Evolutionary conservation across 1,284 basidiomycete genomes (phyloP).

Genomic region (Cystobasidium pallidum): DNA sequence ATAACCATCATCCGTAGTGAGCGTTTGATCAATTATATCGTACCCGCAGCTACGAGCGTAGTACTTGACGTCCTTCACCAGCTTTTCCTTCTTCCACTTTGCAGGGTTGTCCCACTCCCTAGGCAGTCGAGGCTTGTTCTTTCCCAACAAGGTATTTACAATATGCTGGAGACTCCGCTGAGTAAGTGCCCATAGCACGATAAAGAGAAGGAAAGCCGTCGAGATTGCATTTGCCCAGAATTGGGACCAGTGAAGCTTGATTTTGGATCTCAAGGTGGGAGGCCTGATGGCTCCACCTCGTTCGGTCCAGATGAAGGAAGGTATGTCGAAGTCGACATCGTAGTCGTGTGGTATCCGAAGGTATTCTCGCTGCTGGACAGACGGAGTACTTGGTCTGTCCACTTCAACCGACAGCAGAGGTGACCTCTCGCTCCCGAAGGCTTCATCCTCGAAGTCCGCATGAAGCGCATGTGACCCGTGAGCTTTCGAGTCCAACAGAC

Average conservation of each 20-base stretch:
- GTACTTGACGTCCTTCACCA: slow-evolving; percentile 64
- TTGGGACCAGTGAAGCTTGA: slow-evolving; percentile 59
- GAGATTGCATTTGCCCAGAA: slow-evolving; percentile 60
- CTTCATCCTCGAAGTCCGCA: slow-evolving; percentile 5
- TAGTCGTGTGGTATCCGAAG: slow-evolving; percentile 40
- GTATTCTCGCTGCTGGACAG: slow-evolving; percentile 30
- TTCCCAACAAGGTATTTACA: slow-evolving; percentile 47
- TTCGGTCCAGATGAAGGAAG: slow-evolving; percentile 52
- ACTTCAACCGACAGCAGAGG: slow-evolving; percentile 40
- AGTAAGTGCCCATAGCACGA: slow-evolving; percentile 57
- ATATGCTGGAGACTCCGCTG: slow-evolving; percentile 35
- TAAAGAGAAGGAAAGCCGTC: slow-evolving; percentile 61
- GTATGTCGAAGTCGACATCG: slow-evolving; percentile 29
- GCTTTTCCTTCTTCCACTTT: slow-evolving; percentile 61
- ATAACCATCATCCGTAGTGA: slow-evolving; percentile 67
- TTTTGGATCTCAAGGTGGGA: slow-evolving; percentile 50
- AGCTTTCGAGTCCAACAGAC: slow-evolving; percentile 1
- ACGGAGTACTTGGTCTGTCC: slow-evolving; percentile 40
- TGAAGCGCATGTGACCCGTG: neutral
- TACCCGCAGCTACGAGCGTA: slow-evolving; percentile 64
- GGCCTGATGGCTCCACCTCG: slow-evolving; percentile 51
- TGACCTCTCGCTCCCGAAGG: slow-evolving; percentile 9
- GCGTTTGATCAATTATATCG: slow-evolving; percentile 64
- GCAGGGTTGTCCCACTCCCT: slow-evolving; percentile 63
- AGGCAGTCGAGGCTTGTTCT: slow-evolving; percentile 48